phyloP scores from a whole-genome alignment of 2,329 filamentous ascomycete species.

The Orbilia blumenaviensis region DNA sequence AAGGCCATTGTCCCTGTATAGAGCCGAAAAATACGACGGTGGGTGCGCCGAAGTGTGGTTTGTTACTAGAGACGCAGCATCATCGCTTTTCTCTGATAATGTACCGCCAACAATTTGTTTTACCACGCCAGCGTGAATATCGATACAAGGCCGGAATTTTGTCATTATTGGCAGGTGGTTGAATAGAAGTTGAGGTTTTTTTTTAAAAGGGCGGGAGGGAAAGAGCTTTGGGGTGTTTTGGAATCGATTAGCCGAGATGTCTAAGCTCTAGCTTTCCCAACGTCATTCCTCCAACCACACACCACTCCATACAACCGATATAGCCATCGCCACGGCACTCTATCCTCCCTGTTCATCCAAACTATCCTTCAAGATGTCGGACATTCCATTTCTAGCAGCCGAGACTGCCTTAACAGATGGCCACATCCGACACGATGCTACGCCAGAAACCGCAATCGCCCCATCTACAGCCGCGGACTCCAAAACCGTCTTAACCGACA shows the following conservation, averaged over 20 bases:
- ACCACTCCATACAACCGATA: constrained; percentile 1
- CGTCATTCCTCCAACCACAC: constrained; percentile 19
- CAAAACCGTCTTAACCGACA: constrained; percentile 36
- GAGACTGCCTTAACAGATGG: constrained; percentile 39
- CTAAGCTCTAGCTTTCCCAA: constrained; percentile 19
- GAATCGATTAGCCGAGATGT: constrained; percentile 38
- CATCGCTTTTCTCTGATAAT: constrained; percentile 67
- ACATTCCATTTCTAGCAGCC: constrained; percentile 35
- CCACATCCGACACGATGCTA: constrained; percentile 34
- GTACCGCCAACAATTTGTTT: constrained; percentile 99
- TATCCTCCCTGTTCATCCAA: not conserved
- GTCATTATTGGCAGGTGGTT: constrained; percentile 70
- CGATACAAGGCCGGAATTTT: constrained; percentile 93
- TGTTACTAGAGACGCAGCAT: constrained; percentile 75
- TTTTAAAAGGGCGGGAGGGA: not conserved
- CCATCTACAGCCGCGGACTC: constrained; percentile 48
- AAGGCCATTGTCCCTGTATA: constrained; percentile 80
- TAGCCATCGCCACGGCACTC: not conserved
- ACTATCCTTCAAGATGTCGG: constrained; percentile 26
- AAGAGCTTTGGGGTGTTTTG: constrained; percentile 2
- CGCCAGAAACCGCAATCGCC: constrained; percentile 39
- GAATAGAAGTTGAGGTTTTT: not conserved
- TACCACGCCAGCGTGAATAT: constrained; percentile 94
- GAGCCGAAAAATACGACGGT: constrained; percentile 78
- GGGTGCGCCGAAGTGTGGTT: constrained; percentile 91